Base-by-base conservation (phyloP, 1,284 basidiomycete genomes). In the Fomitopsis schrenkii region DNA sequence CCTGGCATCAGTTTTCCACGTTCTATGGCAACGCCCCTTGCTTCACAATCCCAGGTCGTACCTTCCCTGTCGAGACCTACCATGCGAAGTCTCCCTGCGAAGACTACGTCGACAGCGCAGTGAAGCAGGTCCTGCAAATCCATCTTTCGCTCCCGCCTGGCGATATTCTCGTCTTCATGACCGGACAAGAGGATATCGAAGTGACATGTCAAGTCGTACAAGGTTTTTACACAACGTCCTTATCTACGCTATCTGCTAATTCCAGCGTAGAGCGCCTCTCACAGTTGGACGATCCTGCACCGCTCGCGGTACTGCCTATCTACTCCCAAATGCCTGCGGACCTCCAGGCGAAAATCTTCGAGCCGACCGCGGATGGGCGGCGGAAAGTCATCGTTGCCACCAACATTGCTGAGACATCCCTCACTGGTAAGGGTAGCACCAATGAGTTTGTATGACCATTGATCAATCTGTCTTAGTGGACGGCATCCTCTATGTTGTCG, bases 251-350 rank as follows among this genome's bases (percentile, higher is more conserved):
- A 30, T 2, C 12, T n/a, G 15, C 48, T 50, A 15, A 50, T 17
- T 5, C 10, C 28, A 26, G 15, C 61, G 78, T 79, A 93, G 97
- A 99, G 72, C 93, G 97, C 12, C 79, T 99, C 19, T 83, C 84
- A 1, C 95, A 98, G 70, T 79, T 99, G 15, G 93, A 98, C 69
- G 94, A 98, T 17, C 93, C 95, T 7, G 80, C 92, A 0, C 87
- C 90, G 1, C 77, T 99, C 33, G 87, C 95, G 0, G 88, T 99
- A 2, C 78, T 99, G 17, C 97, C 97, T 1, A 99, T 99, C 70
- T 99, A 99, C 77, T 99, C 97, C 2, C 97, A 98, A 73, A 98
- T 99, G 97, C 97, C 97, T 2, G 96, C 97, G 1, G 97, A 99
- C 77, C 78, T 99, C 38, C 97, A 99, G 73, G 96, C 97, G 14